Conservation (phyloP, 345 rosid species). For the Angophora floribunda region DNA sequence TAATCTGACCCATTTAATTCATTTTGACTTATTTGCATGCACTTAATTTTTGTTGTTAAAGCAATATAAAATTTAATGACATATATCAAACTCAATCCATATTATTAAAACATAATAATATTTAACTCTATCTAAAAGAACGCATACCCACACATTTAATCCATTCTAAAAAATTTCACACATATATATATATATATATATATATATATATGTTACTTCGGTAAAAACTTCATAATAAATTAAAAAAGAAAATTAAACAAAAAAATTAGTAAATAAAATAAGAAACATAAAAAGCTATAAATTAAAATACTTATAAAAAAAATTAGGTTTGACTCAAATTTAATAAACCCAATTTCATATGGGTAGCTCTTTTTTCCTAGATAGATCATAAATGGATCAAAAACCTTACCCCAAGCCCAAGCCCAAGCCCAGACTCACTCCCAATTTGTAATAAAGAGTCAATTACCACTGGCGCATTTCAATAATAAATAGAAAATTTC, state of each 20-base stretch:
- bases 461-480: too few relatives aligned
- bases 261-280: too few relatives aligned
- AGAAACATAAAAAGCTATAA: not conserved
- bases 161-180: not conserved
- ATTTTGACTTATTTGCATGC: too few relatives aligned
- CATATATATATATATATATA: fast-evolving
- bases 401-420: not conserved
- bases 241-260: not conserved
- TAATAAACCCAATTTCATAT: too few relatives aligned
- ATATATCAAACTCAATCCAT: fast-evolving
- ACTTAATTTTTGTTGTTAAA: too few relatives aligned
- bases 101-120: not conserved
- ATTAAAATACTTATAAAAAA: not conserved
- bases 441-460: not conserved
- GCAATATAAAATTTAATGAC: too few relatives aligned
- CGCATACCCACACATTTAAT: fast-evolving
- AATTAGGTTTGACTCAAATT: not conserved
- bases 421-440: not conserved
- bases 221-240: too few relatives aligned
- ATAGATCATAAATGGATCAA: not conserved
- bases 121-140: not conserved
- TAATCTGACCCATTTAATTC: not conserved
- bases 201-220: not conserved
- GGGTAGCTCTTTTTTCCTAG: not conserved
- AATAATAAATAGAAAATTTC: too few relatives aligned